These are phyloP conservation scores for Lentinula raphanica DNA, from an alignment of 768 basidiomycete species.

Conservation along the genomic window DNA sequence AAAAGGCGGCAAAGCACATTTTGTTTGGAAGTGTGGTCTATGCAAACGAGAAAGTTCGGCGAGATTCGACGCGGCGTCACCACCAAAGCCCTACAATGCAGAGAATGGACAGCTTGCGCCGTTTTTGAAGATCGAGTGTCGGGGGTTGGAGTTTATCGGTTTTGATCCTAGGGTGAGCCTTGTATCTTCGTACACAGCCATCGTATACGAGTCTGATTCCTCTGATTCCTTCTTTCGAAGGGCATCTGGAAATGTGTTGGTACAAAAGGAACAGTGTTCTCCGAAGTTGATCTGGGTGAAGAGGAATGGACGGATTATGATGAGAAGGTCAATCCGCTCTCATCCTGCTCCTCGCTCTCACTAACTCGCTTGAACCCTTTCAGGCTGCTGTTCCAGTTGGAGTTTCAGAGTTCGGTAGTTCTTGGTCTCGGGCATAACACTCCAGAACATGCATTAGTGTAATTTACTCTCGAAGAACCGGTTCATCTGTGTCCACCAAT, in stretches of 20 bases:
- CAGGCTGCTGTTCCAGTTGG: constrained; percentile 49
- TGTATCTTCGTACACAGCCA: no score
- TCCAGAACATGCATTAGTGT: no score
- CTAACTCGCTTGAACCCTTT: not conserved
- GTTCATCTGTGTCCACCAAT: no score
- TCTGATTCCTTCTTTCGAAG: constrained; percentile 29
- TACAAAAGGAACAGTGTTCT: constrained; percentile 48
- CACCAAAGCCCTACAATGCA: constrained; percentile 49
- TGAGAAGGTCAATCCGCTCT: constrained; percentile 58
- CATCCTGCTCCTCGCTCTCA: no score
- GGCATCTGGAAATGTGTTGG: constrained; percentile 79
- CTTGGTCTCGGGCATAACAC: constrained; percentile 62
- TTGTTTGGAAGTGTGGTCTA: constrained; percentile 74
- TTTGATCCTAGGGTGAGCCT: constrained; percentile 72
- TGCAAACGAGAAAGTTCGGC: constrained; percentile 83
- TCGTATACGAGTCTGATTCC: not conserved
- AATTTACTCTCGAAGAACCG: no score
- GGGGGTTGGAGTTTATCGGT: constrained; percentile 75
- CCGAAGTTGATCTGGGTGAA: constrained; percentile 60
- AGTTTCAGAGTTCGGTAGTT: constrained; percentile 59
- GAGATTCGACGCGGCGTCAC: constrained; percentile 57
- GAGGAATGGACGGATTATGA: constrained; percentile 88
- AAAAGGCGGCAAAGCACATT: constrained; percentile 66
- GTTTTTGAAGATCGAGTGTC: constrained; percentile 73
- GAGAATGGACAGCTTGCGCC: constrained; percentile 61